These are phyloP conservation scores for Exophiala oligosperma DNA, from an alignment of 2,329 filamentous ascomycete genomes.

Conservation along the genomic window DNA sequence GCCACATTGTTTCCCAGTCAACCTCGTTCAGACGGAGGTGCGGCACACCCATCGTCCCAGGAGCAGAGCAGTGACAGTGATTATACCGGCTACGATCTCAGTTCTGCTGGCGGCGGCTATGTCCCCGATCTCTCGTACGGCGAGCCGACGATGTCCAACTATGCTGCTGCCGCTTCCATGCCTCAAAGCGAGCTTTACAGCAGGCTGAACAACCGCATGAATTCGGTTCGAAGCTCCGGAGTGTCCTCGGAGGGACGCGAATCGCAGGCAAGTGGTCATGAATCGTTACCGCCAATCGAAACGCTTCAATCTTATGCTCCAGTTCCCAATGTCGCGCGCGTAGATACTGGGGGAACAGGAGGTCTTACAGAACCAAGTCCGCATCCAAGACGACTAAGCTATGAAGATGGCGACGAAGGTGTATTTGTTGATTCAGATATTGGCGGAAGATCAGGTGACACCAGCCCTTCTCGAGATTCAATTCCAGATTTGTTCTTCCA, in stretches of 20 bases:
- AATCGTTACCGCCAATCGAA: constrained; percentile 49
- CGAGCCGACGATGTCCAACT: constrained; percentile 42
- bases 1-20: constrained; percentile 32
- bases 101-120: constrained; percentile 71
- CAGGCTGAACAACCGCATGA: constrained; percentile 26
- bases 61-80: constrained; percentile 69
- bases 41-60: constrained; percentile 30
- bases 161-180: constrained; percentile 23
- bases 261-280: constrained; percentile 31
- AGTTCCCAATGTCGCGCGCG: constrained; percentile 59
- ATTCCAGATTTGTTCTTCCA: constrained; percentile 94
- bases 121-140: constrained; percentile 63
- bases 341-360: constrained; percentile 89
- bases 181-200: constrained; percentile 24
- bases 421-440: constrained; percentile 56
- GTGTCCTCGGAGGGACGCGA: constrained; percentile 29
- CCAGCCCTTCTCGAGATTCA: constrained; percentile 69
- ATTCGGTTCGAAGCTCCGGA: constrained; percentile 30
- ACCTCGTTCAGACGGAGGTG: constrained; percentile 37
- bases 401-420: constrained; percentile 86
- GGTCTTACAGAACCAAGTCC: constrained; percentile 74
- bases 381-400: constrained; percentile 70
- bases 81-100: constrained; percentile 70
- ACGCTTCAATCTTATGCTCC: constrained; percentile 60
- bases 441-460: constrained; percentile 52